A percentile compares a stretch with the other conserved stretches of the same genome.
These are phyloP conservation scores for Xylariaceae sp. DNA, from an alignment of 2,329 filamentous ascomycete genomes.

Conservation along the genomic window DNA sequence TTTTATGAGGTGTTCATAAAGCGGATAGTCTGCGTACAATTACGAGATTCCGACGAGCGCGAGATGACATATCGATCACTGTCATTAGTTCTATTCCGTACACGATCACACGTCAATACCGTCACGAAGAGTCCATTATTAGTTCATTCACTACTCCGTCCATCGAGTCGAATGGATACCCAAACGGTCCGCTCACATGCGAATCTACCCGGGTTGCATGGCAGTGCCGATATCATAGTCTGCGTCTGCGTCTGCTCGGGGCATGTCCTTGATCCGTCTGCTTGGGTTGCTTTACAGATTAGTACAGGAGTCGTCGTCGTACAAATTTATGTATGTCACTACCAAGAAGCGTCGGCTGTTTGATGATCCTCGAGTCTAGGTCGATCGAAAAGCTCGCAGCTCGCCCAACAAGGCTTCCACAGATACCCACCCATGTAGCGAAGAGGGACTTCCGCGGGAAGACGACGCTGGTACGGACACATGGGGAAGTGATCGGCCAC, in stretches of 20 bases:
- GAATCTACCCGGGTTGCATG: neutral
- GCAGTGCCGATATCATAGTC: neutral
- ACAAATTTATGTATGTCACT: neutral
- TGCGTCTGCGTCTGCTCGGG: neutral
- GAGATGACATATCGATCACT: no score
- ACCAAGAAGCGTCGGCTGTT: neutral
- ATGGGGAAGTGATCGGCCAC: constrained; percentile 9
- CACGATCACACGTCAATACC: no score
- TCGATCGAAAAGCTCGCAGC: neutral
- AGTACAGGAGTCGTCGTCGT: neutral
- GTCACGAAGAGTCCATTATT: no score
- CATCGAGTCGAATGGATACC: neutral
- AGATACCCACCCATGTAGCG: neutral
- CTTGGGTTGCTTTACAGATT: no score
- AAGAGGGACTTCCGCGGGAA: neutral
- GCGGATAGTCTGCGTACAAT: no score
- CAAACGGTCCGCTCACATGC: neutral
- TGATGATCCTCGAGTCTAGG: neutral
- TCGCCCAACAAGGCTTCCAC: neutral
- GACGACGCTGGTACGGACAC: constrained; percentile 2
- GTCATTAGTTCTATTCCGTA: no score
- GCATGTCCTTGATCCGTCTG: no score
- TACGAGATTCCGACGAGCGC: no score
- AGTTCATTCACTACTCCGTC: no score
- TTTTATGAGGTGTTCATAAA: no score